Evolutionary conservation across 2,329 filamentous ascomycete species (phyloP), one percentile per base, ranked within the genome.

Genomic region (Septoria petroselini): DNA sequence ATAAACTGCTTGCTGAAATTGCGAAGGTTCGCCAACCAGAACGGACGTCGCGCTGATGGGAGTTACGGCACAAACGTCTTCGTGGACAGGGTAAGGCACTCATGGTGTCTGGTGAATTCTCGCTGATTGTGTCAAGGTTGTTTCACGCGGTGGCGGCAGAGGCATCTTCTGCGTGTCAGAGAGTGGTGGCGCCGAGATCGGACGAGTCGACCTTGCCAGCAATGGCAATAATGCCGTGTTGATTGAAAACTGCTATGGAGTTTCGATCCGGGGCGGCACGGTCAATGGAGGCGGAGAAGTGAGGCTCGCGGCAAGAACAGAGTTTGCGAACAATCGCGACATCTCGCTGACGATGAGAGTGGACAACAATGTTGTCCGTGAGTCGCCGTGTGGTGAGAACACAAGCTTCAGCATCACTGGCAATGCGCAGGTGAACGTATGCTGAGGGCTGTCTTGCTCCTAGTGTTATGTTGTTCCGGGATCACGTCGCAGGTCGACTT

Each of bases 241-340:
- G 1, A 76, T 82, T 21, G 78, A 82, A 70, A 82, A 82, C 63
- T 81, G 79, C 67, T 81, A 81, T 62, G 77, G 77, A 43, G 54
- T 82, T 25, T 64, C 67, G 1, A 79, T 81, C 60, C 65, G 61
- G 1, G 72, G 73, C 14, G 79, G 79, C 0, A 76, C 69, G 2
- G 73, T 82, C 18, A 73, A 71, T 19, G 75, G 77, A 1, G 78
- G 79, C 1, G 79, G 79, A 0, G 77, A 81, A 62, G 77, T 81
- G 6, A 70, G 79, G 2, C 55, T 81, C 9, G 64, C 77, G 1
- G 77, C 78, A 14, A 25, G 79, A 11, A 59, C 63, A 17, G 78
- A 82, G 65, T 82, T 82, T 52, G 68, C 74, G 8, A 79, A 78
- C 57, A 81, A 70, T 25, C 65, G 67, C 2, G 78, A 80, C 41